Evolutionary conservation across 2,329 filamentous ascomycete species (phyloP).

Genomic region (Parastagonospora nodorum): DNA sequence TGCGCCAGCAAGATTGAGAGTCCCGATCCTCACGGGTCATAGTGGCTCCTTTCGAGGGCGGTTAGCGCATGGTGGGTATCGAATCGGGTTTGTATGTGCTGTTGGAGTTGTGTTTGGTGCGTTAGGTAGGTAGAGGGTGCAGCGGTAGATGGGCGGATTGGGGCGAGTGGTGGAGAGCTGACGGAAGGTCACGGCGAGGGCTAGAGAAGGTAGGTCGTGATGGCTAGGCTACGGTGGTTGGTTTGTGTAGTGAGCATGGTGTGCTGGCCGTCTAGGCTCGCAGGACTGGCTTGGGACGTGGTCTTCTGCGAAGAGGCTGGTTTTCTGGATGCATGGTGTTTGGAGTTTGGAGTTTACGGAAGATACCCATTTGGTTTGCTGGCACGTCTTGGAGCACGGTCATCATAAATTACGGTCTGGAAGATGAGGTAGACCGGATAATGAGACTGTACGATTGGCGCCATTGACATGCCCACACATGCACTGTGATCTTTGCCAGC

Average conservation of each 20-base stretch:
- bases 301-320: neutral
- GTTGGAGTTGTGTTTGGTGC: neutral
- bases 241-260: neutral
- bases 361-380: neutral
- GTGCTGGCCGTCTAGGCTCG: neutral
- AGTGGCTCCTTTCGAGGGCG: neutral
- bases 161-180: neutral
- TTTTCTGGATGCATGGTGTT: neutral
- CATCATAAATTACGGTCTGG: neutral
- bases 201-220: neutral
- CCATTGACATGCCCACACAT: too few species aligned
- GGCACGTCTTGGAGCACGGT: neutral
- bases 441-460: neutral
- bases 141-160: neutral
- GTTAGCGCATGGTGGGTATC: neutral
- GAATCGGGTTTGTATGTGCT: slow-evolving; percentile 1
- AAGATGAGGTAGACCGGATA: neutral
- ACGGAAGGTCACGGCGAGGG: neutral
- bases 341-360: neutral
- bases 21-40: neutral
- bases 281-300: too few species aligned
- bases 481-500: too few species aligned
- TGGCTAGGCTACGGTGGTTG: neutral
- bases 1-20: neutral
- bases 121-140: neutral